Percentiles rank a stretch among this genome's conserved stretches.
Evolutionary conservation across 257 asterid genomes (phyloP).

Genomic region (Primulina huaijiensis): DNA sequence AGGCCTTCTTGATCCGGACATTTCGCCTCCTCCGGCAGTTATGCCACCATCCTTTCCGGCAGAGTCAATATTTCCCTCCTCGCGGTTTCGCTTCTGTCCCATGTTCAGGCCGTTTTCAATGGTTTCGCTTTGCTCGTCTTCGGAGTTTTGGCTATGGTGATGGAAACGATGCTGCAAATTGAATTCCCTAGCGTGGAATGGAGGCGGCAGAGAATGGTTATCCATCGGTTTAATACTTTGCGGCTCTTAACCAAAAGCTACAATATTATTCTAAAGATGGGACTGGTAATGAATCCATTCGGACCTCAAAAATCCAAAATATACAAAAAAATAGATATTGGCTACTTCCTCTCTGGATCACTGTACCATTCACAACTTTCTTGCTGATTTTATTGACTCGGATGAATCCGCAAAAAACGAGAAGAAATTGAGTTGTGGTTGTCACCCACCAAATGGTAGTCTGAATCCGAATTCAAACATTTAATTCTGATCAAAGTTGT

Average conservation of each 20-base stretch:
- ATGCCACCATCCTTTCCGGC: conserved; percentile 27
- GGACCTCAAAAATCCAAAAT: background rate
- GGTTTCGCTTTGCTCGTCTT: conserved; percentile 71
- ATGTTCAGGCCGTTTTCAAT: conserved; percentile 40
- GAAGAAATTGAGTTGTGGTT: background rate
- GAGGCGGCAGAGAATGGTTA: conserved; percentile 66
- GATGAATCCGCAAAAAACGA: background rate
- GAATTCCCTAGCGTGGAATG: conserved; percentile 85
- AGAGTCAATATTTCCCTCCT: conserved; percentile 33
- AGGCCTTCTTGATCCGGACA: conserved; percentile 47
- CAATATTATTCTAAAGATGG: no score
- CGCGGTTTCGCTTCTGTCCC: conserved; percentile 50
- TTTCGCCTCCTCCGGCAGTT: conserved; percentile 39
- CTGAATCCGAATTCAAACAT: conserved; percentile 25
- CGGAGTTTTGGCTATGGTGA: conserved; percentile 45
- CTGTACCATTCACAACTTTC: background rate
- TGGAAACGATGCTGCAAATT: conserved; percentile 53
- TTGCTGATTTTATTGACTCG: conserved; percentile 9
- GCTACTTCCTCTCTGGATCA: conserved; percentile 17
- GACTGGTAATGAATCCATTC: background rate
- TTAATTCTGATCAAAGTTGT: conserved; percentile 34
- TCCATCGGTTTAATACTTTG: conserved; percentile 23
- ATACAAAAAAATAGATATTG: conserved; percentile 4
- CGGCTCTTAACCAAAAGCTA: background rate
- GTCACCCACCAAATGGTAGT: background rate